Base-by-base conservation (phyloP, 805 yeast genomes). In the Starmerella powellii region DNA sequence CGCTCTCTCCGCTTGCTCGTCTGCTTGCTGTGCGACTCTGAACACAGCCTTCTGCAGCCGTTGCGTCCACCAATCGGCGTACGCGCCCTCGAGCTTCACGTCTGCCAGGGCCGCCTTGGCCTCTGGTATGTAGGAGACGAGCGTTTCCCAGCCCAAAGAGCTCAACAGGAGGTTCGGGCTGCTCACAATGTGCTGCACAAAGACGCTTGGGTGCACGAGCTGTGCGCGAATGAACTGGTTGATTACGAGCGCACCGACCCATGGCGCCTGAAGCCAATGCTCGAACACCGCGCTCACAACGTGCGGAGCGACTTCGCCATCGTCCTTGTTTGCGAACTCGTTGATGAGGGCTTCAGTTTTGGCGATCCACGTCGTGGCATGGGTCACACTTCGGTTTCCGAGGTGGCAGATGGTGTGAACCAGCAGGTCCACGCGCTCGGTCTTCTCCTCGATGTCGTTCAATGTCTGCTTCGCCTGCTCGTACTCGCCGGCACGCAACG, bases 301-400 rank as follows among this genome's bases (percentile, higher is more conserved):
- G 6, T 18, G 10, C 6, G n/a, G 6, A 20, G 68, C 72, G 33
- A 80, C 68, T 10, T 74, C 66, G 41, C 67, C 66, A 42, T 64
- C 61, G 13, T 57, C 54, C 24, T 53, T 54, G 12, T 49, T 49
- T 8, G 42, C 40, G 17, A 29, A 31, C 20, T 41, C 54, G 41
- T 56, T 56, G 33, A 76, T 53, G 13, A 65, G 61, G 12, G 58
- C 61, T 17, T 55, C 53, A 6, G 69, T 55, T 31, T 66, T 67
- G 27, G 58, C 62, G 34, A 77, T 64, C 63, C 73, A 74, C 32
- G 72, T 73, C 46, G 72, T 73, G 30, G 79, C 77, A 54, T 80
- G 86, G 0, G 88, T 83, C 33, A 87, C 70, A 0, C 96, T 87
- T 57, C 96, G 72, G 36, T 85, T 79, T 12, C 97, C 96, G 44